These are phyloP conservation scores for Chrysosporium queenslandicum DNA, from an alignment of 2,329 filamentous ascomycete species.

Conservation along the genomic window DNA sequence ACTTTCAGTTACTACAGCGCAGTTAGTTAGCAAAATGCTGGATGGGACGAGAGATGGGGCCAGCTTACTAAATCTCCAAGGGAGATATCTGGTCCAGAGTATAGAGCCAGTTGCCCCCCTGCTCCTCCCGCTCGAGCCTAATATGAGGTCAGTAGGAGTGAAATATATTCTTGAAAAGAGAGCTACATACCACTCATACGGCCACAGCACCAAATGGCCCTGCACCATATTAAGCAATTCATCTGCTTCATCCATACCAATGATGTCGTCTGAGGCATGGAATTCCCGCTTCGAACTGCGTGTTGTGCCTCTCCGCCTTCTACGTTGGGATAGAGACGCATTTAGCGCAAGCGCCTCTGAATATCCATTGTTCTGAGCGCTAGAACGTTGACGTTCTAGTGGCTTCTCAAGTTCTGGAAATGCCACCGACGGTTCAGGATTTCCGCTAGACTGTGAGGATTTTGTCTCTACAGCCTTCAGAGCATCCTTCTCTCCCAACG, in stretches of 20 bases:
- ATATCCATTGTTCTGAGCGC: constrained; percentile 29
- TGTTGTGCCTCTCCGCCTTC: constrained; percentile 38
- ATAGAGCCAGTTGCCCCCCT: constrained; percentile 91
- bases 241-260: constrained; percentile 66
- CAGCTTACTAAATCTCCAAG: constrained; percentile 73
- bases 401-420: constrained; percentile 21
- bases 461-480: constrained; percentile 25
- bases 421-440: constrained; percentile 20
- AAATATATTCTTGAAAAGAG: not conserved
- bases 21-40: not conserved
- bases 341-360: constrained; percentile 35
- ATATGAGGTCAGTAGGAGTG: not conserved
- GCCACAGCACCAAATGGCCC: constrained; percentile 81
- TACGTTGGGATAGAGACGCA: constrained; percentile 26
- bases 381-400: constrained; percentile 26
- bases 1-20: constrained; percentile 15
- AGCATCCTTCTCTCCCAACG: constrained; percentile 38
- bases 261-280: constrained; percentile 59
- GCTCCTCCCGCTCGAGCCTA: constrained; percentile 76
- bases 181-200: constrained; percentile 70
- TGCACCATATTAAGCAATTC: constrained; percentile 72
- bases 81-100: constrained; percentile 93
- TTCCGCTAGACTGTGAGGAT: constrained; percentile 20
- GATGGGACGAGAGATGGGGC: not conserved
- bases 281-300: constrained; percentile 40